These are phyloP conservation scores for Sporothrix brunneoviolacea DNA, from an alignment of 2,329 filamentous ascomycete genomes.

Conservation along the genomic window DNA sequence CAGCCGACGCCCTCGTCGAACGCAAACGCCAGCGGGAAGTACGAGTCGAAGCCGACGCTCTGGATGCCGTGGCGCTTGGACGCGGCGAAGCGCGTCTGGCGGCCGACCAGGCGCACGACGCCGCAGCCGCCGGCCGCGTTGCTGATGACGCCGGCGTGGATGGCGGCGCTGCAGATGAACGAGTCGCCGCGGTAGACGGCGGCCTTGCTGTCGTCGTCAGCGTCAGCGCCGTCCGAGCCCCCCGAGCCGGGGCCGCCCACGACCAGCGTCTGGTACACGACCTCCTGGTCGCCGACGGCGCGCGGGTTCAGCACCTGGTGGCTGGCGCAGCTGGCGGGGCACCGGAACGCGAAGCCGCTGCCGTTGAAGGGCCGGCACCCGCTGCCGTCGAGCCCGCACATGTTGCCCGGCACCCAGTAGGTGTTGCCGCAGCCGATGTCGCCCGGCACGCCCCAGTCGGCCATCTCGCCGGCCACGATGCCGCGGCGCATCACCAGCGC, in stretches of 20 bases:
- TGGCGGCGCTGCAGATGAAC: slow-evolving; percentile 69
- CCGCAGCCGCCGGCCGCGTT: slow-evolving; percentile 66
- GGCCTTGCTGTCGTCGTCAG: slow-evolving; percentile 32
- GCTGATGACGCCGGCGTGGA: slow-evolving; percentile 65
- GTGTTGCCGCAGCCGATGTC: slow-evolving; percentile 60
- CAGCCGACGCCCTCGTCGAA: slow-evolving; percentile 64
- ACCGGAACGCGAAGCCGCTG: slow-evolving; percentile 65
- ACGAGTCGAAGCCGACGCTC: slow-evolving; percentile 74
- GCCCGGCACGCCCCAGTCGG: slow-evolving; percentile 59
- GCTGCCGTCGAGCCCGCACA: slow-evolving; percentile 67
- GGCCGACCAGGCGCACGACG: slow-evolving; percentile 58
- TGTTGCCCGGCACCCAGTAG: slow-evolving; percentile 66
- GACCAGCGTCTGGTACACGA: slow-evolving; percentile 59
- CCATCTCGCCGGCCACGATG: slow-evolving; percentile 52
- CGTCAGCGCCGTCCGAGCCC: too few relatives aligned
- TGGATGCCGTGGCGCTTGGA: slow-evolving; percentile 66
- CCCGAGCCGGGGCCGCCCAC: slow-evolving; percentile 56
- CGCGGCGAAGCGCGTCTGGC: slow-evolving; percentile 52
- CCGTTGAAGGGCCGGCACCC: slow-evolving; percentile 69
- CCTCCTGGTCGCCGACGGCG: slow-evolving; percentile 64
- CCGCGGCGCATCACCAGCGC: slow-evolving; percentile 61
- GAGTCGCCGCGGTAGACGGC: slow-evolving; percentile 74
- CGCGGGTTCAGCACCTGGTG: slow-evolving; percentile 63
- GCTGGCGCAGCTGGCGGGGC: slow-evolving; percentile 63
- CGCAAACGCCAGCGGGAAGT: slow-evolving; percentile 80